Evolutionary conservation across 176 grass and related monocot genomes (phyloP).

Genomic region (Hordeum marinum): DNA sequence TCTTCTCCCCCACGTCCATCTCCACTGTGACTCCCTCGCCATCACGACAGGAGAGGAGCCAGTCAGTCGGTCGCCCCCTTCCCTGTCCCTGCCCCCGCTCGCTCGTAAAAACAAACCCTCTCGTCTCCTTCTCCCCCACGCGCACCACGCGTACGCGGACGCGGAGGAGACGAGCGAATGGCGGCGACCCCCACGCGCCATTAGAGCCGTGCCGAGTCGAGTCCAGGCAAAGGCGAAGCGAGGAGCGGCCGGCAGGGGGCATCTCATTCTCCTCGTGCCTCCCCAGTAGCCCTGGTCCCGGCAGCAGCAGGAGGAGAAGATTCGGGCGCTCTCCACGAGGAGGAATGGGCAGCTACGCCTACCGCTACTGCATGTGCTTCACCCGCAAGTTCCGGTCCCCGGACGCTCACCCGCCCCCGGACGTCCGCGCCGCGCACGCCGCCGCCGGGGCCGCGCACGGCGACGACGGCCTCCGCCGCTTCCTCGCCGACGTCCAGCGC

Average conservation of each 20-base stretch:
- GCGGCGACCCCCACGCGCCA: neutral
- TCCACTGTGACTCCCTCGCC: neutral
- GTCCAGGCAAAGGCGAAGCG: neutral
- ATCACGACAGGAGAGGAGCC: neutral
- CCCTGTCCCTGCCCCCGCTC: no score
- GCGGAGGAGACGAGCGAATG: neutral
- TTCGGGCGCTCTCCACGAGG: neutral
- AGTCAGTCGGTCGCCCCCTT: neutral
- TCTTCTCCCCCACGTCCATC: neutral
- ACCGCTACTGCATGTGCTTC: slow-evolving; percentile 80
- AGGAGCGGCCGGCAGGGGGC: neutral
- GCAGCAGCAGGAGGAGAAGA: neutral
- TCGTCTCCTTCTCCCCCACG: neutral
- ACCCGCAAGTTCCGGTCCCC: slow-evolving; percentile 73
- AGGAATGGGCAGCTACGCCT: slow-evolving; percentile 45
- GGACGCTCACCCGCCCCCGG: slow-evolving; percentile 51
- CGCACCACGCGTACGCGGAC: neutral
- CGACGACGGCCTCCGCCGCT: slow-evolving; percentile 33
- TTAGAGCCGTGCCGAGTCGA: neutral
- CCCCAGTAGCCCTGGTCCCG: neutral
- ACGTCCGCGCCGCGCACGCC: slow-evolving; percentile 46
- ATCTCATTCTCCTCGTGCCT: slow-evolving; percentile 6
- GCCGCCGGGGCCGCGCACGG: neutral
- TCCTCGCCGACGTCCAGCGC: slow-evolving; percentile 36
- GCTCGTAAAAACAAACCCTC: neutral